Conservation (phyloP, 2,329 filamentous ascomycete species). For the Drechslerella stenobrocha region DNA sequence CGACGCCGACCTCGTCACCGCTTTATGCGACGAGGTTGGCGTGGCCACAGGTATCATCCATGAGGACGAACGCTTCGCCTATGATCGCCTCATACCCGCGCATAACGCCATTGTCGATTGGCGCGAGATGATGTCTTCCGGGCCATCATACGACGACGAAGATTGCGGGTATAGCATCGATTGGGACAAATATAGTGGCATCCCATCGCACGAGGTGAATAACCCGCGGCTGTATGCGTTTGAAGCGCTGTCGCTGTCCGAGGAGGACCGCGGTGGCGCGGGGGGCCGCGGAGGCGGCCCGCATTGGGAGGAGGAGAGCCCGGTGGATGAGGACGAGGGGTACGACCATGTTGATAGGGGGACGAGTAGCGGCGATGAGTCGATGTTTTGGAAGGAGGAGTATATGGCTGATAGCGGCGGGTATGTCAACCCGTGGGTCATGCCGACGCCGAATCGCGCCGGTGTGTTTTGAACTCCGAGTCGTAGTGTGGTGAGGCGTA, state of each 20-base stretch:
- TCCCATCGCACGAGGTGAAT: conserved; percentile 43
- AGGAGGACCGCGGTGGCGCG: not conserved
- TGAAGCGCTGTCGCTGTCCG: conserved; percentile 35
- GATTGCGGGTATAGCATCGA: conserved; percentile 33
- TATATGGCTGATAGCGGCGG: conserved; percentile 43
- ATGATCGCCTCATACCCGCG: conserved; percentile 34
- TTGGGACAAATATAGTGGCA: conserved; percentile 41
- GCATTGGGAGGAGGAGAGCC: conserved; percentile 24
- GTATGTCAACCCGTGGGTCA: conserved; percentile 46
- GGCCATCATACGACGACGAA: conserved; percentile 13
- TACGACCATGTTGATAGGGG: conserved; percentile 42
- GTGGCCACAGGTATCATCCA: conserved; percentile 75
- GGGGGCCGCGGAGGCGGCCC: not conserved
- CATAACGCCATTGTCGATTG: conserved; percentile 32
- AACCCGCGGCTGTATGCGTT: conserved; percentile 20
- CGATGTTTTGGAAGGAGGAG: conserved; percentile 31
- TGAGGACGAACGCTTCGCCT: conserved; percentile 65
- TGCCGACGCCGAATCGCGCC: conserved; percentile 28
- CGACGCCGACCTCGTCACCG: conserved; percentile 78
- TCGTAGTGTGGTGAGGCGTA: no score
- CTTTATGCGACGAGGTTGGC: conserved; percentile 83
- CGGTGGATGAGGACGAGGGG: conserved; percentile 10
- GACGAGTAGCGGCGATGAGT: conserved; percentile 7
- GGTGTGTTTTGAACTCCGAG: conserved; percentile 12
- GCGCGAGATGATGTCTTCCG: conserved; percentile 44